Conservation (phyloP, 495 filamentous ascomycete genomes). For the Daldinia decipiens region DNA sequence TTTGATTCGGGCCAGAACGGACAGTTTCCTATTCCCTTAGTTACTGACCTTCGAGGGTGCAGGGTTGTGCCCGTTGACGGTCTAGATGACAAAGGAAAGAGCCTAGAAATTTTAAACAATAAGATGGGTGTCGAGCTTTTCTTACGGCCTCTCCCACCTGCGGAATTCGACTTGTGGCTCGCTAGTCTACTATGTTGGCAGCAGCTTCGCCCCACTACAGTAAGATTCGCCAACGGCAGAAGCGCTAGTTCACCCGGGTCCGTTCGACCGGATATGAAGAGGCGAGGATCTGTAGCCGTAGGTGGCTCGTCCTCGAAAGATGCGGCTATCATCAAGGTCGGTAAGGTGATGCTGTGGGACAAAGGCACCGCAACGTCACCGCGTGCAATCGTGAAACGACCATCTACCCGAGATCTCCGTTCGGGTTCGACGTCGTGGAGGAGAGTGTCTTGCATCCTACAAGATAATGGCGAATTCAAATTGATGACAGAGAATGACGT, state of each 20-base stretch:
- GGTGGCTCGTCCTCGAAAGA: slow-evolving; percentile 65
- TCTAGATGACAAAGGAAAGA: slow-evolving; percentile 71
- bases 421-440: slow-evolving; percentile 70
- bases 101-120: slow-evolving; percentile 80
- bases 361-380: slow-evolving; percentile 65
- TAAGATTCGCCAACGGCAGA: slow-evolving; percentile 46
- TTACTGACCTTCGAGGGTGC: slow-evolving; percentile 89
- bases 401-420: slow-evolving; percentile 59
- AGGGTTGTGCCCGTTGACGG: slow-evolving; percentile 75
- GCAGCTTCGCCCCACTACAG: slow-evolving; percentile 71
- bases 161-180: slow-evolving; percentile 90
- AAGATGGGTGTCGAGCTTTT: slow-evolving; percentile 75
- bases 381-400: slow-evolving; percentile 61
- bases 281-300: slow-evolving; percentile 72
- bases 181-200: slow-evolving; percentile 95
- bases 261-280: slow-evolving; percentile 64
- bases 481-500: slow-evolving; percentile 85
- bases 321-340: slow-evolving; percentile 94
- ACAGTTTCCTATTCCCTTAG: slow-evolving; percentile 60
- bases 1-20: slow-evolving; percentile 66
- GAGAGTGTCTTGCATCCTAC: slow-evolving; percentile 88
- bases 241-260: slow-evolving; percentile 34
- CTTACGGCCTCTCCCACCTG: slow-evolving; percentile 75
- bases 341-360: slow-evolving; percentile 93
- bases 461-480: slow-evolving; percentile 95